Conservation (phyloP, 2,329 filamentous ascomycete species). For the Hymenotorrendiella dingleyae region DNA sequence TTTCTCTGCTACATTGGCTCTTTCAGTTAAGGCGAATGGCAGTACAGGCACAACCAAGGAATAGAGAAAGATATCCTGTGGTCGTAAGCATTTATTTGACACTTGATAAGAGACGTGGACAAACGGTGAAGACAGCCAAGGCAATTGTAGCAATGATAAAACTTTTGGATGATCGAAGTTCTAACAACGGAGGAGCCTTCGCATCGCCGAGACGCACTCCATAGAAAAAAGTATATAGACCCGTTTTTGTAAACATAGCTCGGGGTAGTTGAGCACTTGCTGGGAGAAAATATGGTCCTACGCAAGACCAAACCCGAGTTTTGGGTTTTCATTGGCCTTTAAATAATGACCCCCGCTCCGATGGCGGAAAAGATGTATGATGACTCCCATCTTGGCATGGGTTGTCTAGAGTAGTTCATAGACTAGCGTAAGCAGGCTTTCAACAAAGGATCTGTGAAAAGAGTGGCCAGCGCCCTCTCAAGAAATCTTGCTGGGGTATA, state of each 20-base stretch:
- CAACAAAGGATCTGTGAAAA: no score
- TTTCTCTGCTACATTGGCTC: slow-evolving; percentile 44
- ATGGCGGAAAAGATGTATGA: no score
- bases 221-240: slow-evolving; percentile 22
- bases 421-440: no score
- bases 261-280: slow-evolving; percentile 4
- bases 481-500: no score
- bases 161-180: slow-evolving; percentile 22
- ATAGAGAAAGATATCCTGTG: slow-evolving; percentile 54
- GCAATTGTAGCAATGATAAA: slow-evolving; percentile 23
- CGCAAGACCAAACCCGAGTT: no score
- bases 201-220: slow-evolving; percentile 20
- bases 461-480: no score
- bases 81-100: not conserved
- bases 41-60: slow-evolving; percentile 63
- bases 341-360: no score
- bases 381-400: no score
- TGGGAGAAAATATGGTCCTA: no score
- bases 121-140: slow-evolving; percentile 24
- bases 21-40: slow-evolving; percentile 56
- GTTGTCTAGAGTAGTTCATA: no score
- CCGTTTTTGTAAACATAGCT: slow-evolving; percentile 20
- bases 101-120: not conserved
- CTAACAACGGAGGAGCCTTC: slow-evolving; percentile 19
- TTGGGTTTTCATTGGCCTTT: no score